Percentiles rank a stretch among this genome's conserved stretches.
Conservation (phyloP, 139 green algal genomes). For the Ostreobium quekettii region DNA sequence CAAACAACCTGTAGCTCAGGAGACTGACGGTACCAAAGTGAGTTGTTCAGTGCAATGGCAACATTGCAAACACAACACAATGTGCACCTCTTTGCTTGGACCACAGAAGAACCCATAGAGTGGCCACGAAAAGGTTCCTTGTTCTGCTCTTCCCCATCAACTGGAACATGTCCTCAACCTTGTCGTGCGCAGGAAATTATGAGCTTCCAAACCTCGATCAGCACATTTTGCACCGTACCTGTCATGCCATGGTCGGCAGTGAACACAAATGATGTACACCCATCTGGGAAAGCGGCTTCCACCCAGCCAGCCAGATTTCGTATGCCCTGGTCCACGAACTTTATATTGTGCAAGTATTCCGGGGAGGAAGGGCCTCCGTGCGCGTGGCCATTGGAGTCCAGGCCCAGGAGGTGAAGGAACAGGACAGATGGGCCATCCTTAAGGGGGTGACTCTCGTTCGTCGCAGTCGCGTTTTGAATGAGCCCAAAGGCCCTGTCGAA, state of each 20-base stretch:
- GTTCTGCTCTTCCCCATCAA: no score
- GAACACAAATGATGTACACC: slow-evolving; percentile 25
- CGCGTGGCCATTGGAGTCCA: slow-evolving; percentile 33
- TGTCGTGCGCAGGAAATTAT: no score
- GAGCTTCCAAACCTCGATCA: no score
- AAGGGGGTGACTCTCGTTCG: neutral
- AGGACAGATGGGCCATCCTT: slow-evolving; percentile 17
- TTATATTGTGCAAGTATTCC: slow-evolving; percentile 29
- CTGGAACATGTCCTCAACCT: no score
- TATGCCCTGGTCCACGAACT: slow-evolving; percentile 23
- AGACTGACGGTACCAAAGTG: no score
- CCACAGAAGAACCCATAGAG: no score
- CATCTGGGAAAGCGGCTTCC: slow-evolving; percentile 20
- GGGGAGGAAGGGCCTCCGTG: slow-evolving; percentile 19
- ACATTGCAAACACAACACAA: no score
- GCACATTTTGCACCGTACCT: no score
- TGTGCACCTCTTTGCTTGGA: no score
- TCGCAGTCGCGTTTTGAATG: neutral
- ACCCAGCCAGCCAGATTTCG: slow-evolving; percentile 9
- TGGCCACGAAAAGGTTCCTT: no score
- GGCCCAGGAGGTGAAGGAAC: slow-evolving; percentile 35
- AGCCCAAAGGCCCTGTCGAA: slow-evolving; percentile 17
- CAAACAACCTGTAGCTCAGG: no score
- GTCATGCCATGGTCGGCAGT: slow-evolving; percentile 38
- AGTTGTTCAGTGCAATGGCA: no score